Evolutionary conservation across 1,139 yeast genomes (phyloP).

Genomic region (Yamadazyma blattariae): DNA sequence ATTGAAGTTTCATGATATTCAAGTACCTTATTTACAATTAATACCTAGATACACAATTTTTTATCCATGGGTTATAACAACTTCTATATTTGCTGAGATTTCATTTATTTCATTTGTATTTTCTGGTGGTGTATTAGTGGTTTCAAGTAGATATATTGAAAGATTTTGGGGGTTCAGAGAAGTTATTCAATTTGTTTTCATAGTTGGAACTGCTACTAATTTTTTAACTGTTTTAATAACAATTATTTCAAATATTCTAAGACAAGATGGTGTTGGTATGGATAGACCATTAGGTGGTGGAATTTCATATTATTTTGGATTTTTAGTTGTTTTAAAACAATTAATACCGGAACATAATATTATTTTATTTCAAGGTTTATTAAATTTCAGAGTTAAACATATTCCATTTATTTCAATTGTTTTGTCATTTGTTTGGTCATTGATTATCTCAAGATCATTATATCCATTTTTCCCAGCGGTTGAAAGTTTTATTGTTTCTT

Average conservation of each 20-base stretch:
- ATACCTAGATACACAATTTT: constrained; percentile 60
- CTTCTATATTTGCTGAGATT: constrained; percentile 72
- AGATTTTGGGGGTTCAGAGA: constrained; percentile 61
- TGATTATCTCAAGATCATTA: constrained; percentile 30
- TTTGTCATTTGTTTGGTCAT: constrained; percentile 45
- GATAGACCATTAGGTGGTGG: constrained; percentile 67
- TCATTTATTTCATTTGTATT: constrained; percentile 48
- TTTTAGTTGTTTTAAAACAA: constrained; percentile 84
- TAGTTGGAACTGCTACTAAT: constrained; percentile 63
- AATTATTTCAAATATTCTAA: constrained; percentile 35
- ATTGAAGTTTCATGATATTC: constrained; percentile 33
- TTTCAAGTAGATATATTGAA: constrained; percentile 52
- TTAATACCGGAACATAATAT: constrained; percentile 85
- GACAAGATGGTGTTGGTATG: constrained; percentile 38
- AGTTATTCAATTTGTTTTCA: constrained; percentile 53
- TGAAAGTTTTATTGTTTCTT: constrained; percentile 66
- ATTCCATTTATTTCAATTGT: constrained; percentile 62
- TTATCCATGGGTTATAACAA: constrained; percentile 75
- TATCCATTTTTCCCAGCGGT: constrained; percentile 66
- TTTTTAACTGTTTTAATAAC: constrained; percentile 42
- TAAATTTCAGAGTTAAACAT: constrained; percentile 71
- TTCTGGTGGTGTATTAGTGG: constrained; percentile 48
- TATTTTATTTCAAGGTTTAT: constrained; percentile 57
- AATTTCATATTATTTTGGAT: constrained; percentile 67
- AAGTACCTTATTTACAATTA: constrained; percentile 64